A percentile compares a stretch with the other conserved stretches of the same genome.
Evolutionary conservation across 148 eudicot species (phyloP).

Genomic region (Rhododendron vialii): DNA sequence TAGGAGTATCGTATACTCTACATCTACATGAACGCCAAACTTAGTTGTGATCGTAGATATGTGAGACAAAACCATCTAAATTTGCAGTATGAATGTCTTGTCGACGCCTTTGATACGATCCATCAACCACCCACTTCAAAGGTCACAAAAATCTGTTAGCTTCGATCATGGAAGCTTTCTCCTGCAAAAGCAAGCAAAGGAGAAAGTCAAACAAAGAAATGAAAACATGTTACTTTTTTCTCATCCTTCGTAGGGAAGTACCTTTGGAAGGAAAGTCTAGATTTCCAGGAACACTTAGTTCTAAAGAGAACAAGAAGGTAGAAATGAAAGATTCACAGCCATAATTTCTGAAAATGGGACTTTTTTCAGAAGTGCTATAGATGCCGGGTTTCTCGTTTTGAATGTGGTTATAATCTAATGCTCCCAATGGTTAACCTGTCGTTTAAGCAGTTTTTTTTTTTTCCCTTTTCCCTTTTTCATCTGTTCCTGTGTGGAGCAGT

Average conservation of each 20-base stretch:
- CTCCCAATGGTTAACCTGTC: neutral
- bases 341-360: neutral
- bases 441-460: neutral
- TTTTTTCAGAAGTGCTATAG: neutral
- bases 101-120: neutral
- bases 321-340: neutral
- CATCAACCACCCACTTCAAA: neutral
- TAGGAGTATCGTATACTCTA: neutral
- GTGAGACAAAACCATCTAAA: neutral
- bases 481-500: too few species aligned
- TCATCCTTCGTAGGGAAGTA: neutral
- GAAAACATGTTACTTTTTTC: neutral
- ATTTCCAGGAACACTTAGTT: neutral
- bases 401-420: neutral
- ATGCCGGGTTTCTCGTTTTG: neutral
- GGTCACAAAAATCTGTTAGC: constrained; percentile 40
- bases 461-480: neutral
- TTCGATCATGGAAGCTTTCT: constrained; percentile 50
- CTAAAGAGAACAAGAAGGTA: neutral
- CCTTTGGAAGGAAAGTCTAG: neutral
- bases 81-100: neutral
- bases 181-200: constrained; percentile 40
- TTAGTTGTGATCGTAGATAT: neutral
- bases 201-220: neutral
- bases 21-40: neutral